Conservation (phyloP, 768 basidiomycete species). For the Xerocomellus intermedius region DNA sequence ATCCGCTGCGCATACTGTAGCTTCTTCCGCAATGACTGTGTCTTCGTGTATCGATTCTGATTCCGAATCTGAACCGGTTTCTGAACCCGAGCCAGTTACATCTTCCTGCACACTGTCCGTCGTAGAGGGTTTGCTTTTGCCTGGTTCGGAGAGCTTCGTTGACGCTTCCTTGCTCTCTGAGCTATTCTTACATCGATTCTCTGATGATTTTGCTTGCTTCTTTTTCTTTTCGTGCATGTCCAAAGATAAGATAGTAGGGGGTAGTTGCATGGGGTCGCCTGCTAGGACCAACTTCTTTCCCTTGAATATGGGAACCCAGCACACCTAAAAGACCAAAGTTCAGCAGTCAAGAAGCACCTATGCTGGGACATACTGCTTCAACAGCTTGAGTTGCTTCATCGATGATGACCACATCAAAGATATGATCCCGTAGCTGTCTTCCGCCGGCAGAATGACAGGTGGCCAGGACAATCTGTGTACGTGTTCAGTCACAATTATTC, state of each 20-base stretch:
- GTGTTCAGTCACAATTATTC: background rate
- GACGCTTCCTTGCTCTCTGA: background rate
- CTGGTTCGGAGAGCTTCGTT: background rate
- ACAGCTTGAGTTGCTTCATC: conserved; percentile 98
- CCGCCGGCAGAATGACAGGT: conserved; percentile 96
- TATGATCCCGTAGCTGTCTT: conserved; percentile 67
- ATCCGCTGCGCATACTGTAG: background rate
- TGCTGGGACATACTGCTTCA: conserved; percentile 68
- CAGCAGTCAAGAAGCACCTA: background rate
- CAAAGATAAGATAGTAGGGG: conserved; percentile 84
- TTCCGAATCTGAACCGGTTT: conserved; percentile 14
- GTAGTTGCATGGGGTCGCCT: conserved; percentile 94
- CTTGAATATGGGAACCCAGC: conserved; percentile 96
- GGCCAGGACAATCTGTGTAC: conserved; percentile 71
- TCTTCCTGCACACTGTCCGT: conserved; percentile 1
- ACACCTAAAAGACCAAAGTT: conserved; percentile 32
- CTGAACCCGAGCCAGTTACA: conserved; percentile 5
- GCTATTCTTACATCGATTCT: background rate
- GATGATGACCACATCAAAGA: conserved; percentile 92
- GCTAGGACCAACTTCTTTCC: conserved; percentile 87
- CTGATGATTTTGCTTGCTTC: background rate
- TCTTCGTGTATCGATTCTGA: conserved; percentile 22
- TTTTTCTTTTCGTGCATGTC: conserved; percentile 41
- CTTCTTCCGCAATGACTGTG: conserved; percentile 20
- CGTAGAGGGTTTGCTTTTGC: background rate